Conservation (phyloP, 768 basidiomycete genomes). For the Lepiota subincarnata region DNA sequence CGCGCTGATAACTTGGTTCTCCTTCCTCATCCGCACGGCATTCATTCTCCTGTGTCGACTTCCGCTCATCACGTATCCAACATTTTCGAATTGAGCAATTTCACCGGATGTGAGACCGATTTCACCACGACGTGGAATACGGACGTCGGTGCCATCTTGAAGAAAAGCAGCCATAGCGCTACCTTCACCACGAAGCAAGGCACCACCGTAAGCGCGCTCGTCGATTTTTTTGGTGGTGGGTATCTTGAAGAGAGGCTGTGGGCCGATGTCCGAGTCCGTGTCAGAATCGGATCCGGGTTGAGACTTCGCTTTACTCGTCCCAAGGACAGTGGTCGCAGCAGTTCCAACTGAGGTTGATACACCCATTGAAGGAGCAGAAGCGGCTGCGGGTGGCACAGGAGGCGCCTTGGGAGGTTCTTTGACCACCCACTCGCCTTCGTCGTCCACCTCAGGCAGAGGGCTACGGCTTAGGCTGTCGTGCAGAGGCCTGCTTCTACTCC, state of each 20-base stretch:
- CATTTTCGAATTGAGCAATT: constrained; percentile 83
- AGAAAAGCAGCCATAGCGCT: constrained; percentile 98
- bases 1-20: constrained; percentile 98
- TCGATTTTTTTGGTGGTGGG: constrained; percentile 53
- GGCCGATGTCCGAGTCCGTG: constrained; percentile 72
- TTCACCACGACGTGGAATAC: constrained; percentile 98
- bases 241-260: constrained; percentile 54
- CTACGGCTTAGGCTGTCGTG: constrained; percentile 25
- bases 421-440: constrained; percentile 21
- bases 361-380: not conserved
- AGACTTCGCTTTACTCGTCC: constrained; percentile 1
- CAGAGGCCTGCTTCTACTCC: not conserved
- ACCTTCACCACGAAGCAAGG: constrained; percentile 90
- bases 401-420: constrained; percentile 5
- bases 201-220: constrained; percentile 86
- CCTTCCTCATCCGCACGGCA: constrained; percentile 97
- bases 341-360: too few relatives aligned
- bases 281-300: constrained; percentile 34
- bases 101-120: constrained; percentile 88
- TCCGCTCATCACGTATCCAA: constrained; percentile 98
- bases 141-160: constrained; percentile 72
- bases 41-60: constrained; percentile 96
- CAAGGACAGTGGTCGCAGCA: not conserved
- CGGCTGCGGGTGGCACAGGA: constrained; percentile 11
- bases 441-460: constrained; percentile 26